phyloP scores from a whole-genome alignment of 331 rosid species.

The Arachis monticola region DNA sequence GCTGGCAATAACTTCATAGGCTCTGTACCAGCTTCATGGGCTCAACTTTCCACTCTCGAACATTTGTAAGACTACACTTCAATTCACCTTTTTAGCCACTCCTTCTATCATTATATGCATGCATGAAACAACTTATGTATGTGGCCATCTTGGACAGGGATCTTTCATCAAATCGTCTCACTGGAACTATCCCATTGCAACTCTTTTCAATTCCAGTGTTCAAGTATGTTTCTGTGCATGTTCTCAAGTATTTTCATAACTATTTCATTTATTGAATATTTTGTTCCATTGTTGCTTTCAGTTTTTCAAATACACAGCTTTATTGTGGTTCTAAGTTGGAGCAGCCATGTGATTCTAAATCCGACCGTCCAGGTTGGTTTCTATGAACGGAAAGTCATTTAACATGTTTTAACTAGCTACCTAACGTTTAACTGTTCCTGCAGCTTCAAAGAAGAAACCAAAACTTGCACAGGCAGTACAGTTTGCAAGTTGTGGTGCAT shows the following conservation, averaged over 20 bases:
- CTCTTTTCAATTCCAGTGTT: constrained; percentile 69
- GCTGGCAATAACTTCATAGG: constrained; percentile 72
- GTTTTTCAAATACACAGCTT: constrained; percentile 82
- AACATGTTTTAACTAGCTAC: background rate
- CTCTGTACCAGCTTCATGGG: constrained; percentile 73
- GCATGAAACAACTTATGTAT: constrained; percentile 22
- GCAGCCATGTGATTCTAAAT: constrained; percentile 70
- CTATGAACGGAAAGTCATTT: background rate
- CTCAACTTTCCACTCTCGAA: constrained; percentile 64
- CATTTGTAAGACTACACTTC: constrained; percentile 73
- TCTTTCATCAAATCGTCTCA: constrained; percentile 73
- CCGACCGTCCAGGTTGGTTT: constrained; percentile 62
- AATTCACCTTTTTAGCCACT: constrained; percentile 20
- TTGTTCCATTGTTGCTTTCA: constrained; percentile 43
- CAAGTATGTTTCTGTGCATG: constrained; percentile 54
- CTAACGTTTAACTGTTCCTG: constrained; percentile 34
- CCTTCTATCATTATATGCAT: constrained; percentile 11
- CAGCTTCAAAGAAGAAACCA: constrained; percentile 69
- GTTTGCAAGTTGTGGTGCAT: constrained; percentile 72
- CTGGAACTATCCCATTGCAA: constrained; percentile 74
- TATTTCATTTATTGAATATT: constrained; percentile 4
- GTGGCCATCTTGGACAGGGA: constrained; percentile 68
- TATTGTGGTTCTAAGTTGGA: constrained; percentile 67
- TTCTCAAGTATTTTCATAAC: constrained; percentile 26
- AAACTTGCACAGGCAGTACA: constrained; percentile 51